A percentile compares a stretch with the other conserved stretches of the same genome.
phyloP scores from a whole-genome alignment of 2,329 filamentous ascomycete genomes.

The Sporothrix mexicana region DNA sequence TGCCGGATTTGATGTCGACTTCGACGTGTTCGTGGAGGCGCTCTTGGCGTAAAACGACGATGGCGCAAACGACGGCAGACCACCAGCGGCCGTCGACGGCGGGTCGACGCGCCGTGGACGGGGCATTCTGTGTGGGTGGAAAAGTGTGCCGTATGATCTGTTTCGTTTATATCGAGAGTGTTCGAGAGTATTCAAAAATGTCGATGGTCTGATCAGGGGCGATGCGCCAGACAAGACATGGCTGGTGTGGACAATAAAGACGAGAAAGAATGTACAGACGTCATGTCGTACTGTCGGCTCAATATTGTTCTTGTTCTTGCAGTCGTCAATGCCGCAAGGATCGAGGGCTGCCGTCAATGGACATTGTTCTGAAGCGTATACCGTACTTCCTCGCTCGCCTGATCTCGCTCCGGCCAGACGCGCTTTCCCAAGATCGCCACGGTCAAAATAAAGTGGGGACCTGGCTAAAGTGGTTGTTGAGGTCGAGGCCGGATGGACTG shows the following conservation, averaged over 20 bases:
- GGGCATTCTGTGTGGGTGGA: slow-evolving; percentile 8
- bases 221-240: not conserved
- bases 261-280: too few species aligned
- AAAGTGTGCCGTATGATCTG: not conserved
- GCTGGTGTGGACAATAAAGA: not conserved
- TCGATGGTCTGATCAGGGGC: not conserved
- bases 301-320: too few species aligned
- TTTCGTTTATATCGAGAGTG: not conserved
- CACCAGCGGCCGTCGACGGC: not conserved
- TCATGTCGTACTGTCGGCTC: too few species aligned
- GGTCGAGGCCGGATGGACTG: too few species aligned
- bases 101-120: slow-evolving; percentile 24
- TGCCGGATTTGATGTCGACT: not conserved
- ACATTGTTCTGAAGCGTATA: not conserved
- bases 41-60: not conserved
- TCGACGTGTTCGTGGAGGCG: not conserved
- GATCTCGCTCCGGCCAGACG: not conserved
- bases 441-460: slow-evolving; percentile 27
- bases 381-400: not conserved
- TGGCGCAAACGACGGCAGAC: not conserved
- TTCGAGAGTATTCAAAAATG: not conserved
- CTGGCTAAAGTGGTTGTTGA: not conserved
- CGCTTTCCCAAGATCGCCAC: not conserved
- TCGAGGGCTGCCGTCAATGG: not conserved
- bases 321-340: too few species aligned